phyloP scores from a whole-genome alignment of 345 rosid genomes.

The Clausena lansium region DNA sequence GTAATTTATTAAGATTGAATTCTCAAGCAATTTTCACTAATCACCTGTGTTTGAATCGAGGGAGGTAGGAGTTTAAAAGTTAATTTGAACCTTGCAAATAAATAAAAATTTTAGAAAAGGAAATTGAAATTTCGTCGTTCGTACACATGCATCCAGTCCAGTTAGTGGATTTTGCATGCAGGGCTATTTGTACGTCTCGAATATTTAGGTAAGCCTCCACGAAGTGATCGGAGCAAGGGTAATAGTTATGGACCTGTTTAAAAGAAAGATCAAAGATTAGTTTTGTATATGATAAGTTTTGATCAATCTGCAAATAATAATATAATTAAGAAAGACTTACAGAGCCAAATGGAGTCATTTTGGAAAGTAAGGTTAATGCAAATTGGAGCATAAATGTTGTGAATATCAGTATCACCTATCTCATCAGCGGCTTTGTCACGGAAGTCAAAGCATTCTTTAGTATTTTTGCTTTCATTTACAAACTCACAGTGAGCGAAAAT shows the following conservation, averaged over 20 bases:
- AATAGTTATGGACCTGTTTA: constrained; percentile 5
- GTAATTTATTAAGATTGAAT: too few species aligned
- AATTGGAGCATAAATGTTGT: constrained; percentile 36
- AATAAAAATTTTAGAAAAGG: too few species aligned
- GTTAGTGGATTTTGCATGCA: constrained; percentile 32
- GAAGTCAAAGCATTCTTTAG: constrained; percentile 20
- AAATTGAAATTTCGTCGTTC: too few species aligned
- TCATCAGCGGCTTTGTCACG: constrained; percentile 13
- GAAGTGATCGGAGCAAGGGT: constrained; percentile 35
- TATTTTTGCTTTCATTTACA: neutral
- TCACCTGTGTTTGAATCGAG: too few species aligned
- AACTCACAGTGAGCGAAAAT: constrained; percentile 25
- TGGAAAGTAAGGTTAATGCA: constrained; percentile 11
- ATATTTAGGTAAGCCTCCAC: constrained; percentile 27
- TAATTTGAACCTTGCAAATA: too few species aligned
- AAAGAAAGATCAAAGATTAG: too few species aligned
- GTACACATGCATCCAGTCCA: constrained; percentile 18
- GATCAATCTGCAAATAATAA: too few species aligned
- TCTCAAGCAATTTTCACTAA: too few species aligned
- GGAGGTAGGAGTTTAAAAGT: too few species aligned
- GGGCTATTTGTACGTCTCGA: constrained; percentile 37
- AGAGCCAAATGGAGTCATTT: neutral
- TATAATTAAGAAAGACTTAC: neutral
- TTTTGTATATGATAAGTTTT: too few species aligned
- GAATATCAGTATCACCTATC: constrained; percentile 26